phyloP scores from a whole-genome alignment of 805 yeast species.

The Yarrowia alimentaria region DNA sequence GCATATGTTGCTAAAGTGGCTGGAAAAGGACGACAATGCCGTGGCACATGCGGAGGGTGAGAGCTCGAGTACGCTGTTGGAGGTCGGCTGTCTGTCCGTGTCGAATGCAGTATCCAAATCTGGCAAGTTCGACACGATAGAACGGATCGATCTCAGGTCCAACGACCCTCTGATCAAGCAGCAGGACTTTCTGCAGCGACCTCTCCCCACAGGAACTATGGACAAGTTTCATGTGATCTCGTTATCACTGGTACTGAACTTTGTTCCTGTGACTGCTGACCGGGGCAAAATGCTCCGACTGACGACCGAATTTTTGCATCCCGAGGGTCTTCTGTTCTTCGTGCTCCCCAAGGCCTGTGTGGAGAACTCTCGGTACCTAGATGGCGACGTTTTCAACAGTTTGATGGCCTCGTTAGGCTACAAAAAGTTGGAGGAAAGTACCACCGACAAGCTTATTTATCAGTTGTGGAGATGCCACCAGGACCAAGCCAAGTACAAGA shows the following conservation, averaged over 20 bases:
- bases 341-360: slow-evolving; percentile 90
- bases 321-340: slow-evolving; percentile 50
- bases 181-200: slow-evolving; percentile 83
- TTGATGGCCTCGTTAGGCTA: slow-evolving; percentile 67
- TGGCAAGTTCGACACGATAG: slow-evolving; percentile 51
- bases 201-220: slow-evolving; percentile 48
- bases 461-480: slow-evolving; percentile 56
- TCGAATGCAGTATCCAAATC: slow-evolving; percentile 64
- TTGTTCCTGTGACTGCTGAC: slow-evolving; percentile 67
- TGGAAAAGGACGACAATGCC: slow-evolving; percentile 41
- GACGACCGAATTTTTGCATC: slow-evolving; percentile 55
- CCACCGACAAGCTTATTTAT: slow-evolving; percentile 71
- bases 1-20: slow-evolving; percentile 72
- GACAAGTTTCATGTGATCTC: slow-evolving; percentile 62
- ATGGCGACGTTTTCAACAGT: slow-evolving; percentile 43
- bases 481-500: slow-evolving; percentile 28
- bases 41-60: slow-evolving; percentile 5
- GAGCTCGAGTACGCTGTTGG: slow-evolving; percentile 53
- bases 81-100: slow-evolving; percentile 78
- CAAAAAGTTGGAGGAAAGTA: slow-evolving; percentile 46
- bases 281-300: slow-evolving; percentile 77
- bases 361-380: slow-evolving; percentile 75
- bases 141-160: slow-evolving; percentile 75
- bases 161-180: slow-evolving; percentile 68
- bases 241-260: slow-evolving; percentile 83